Conservation (phyloP, 495 filamentous ascomycete genomes). For the Penicillium silybi region DNA sequence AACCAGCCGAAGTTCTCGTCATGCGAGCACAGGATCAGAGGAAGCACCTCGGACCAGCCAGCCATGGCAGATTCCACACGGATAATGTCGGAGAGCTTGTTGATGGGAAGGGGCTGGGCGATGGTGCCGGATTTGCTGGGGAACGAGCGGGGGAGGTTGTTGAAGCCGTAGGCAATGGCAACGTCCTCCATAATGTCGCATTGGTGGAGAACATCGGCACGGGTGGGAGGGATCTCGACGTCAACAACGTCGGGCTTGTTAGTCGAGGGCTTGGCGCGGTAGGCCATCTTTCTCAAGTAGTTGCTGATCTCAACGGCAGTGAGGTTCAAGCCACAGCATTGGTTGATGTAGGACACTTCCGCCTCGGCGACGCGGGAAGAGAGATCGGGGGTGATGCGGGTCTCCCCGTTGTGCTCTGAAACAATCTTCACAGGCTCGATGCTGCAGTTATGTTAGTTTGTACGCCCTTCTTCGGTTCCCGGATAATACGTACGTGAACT, state of each 20-base stretch:
- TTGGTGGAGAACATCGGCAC: constrained; percentile 92
- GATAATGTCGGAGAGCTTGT: constrained; percentile 91
- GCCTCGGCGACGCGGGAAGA: constrained; percentile 70
- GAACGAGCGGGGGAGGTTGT: constrained; percentile 79
- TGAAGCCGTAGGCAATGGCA: constrained; percentile 94
- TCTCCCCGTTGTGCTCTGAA: constrained; percentile 84
- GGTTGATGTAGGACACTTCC: constrained; percentile 87
- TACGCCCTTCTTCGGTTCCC: not conserved
- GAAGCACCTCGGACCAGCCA: constrained; percentile 95
- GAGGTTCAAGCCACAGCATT: constrained; percentile 77
- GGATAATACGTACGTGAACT: constrained; percentile 60
- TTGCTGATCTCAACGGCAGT: constrained; percentile 67
- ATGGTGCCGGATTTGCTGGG: constrained; percentile 80
- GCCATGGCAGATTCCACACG: constrained; percentile 88
- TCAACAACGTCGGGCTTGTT: constrained; percentile 64
- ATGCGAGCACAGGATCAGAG: constrained; percentile 93
- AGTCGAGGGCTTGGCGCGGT: constrained; percentile 65
- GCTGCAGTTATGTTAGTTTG: constrained; percentile 22
- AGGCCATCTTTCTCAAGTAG: constrained; percentile 82
- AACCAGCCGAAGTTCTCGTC: constrained; percentile 98
- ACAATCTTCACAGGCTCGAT: constrained; percentile 89
- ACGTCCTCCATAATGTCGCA: constrained; percentile 99
- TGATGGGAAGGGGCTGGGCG: constrained; percentile 82
- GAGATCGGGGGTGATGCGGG: constrained; percentile 74
- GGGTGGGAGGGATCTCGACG: constrained; percentile 78